These are phyloP conservation scores for Papiliotrema flavescens DNA, from an alignment of 1,284 basidiomycete species.

Conservation along the genomic window DNA sequence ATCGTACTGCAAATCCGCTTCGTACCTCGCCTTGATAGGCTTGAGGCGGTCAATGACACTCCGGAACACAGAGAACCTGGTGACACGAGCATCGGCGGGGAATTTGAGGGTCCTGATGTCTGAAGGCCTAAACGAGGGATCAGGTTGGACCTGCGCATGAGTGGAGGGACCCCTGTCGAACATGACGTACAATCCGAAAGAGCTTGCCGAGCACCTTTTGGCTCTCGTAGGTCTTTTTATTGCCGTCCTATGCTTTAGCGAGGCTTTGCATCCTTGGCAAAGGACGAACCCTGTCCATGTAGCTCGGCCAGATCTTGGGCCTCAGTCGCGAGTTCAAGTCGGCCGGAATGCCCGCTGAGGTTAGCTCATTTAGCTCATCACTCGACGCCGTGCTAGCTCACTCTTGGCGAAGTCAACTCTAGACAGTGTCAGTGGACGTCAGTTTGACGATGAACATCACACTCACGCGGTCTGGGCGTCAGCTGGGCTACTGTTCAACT, in stretches of 20 bases:
- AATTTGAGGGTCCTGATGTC: slow-evolving; percentile 24
- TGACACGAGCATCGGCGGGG: slow-evolving; percentile 23
- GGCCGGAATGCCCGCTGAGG: slow-evolving; percentile 41
- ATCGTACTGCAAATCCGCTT: slow-evolving; percentile 32
- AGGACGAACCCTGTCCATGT: slow-evolving; percentile 44
- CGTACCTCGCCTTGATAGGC: slow-evolving; percentile 34
- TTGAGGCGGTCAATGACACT: slow-evolving; percentile 28
- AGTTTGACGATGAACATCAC: neutral
- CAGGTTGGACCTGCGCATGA: slow-evolving; percentile 26
- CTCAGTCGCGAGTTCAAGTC: slow-evolving; percentile 22
- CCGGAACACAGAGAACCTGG: slow-evolving; percentile 16
- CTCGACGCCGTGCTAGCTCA: slow-evolving; percentile 8
- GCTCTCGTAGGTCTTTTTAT: slow-evolving; percentile 27
- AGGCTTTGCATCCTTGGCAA: neutral
- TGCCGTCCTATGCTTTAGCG: slow-evolving; percentile 17
- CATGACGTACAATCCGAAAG: slow-evolving; percentile 35
- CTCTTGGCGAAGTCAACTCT: slow-evolving; percentile 51
- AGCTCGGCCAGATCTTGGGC: slow-evolving; percentile 44
- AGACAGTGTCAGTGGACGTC: neutral
- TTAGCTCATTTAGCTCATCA: neutral
- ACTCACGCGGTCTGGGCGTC: slow-evolving; percentile 35
- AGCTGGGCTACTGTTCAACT: slow-evolving; percentile 1
- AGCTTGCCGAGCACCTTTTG: slow-evolving; percentile 39
- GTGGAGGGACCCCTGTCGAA: neutral
- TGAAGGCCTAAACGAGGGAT: slow-evolving; percentile 28